Percentiles rank a stretch among this genome's conserved stretches.
These are phyloP conservation scores for Wakefieldia striispora DNA, from an alignment of 768 basidiomycete genomes.

Conservation along the genomic window DNA sequence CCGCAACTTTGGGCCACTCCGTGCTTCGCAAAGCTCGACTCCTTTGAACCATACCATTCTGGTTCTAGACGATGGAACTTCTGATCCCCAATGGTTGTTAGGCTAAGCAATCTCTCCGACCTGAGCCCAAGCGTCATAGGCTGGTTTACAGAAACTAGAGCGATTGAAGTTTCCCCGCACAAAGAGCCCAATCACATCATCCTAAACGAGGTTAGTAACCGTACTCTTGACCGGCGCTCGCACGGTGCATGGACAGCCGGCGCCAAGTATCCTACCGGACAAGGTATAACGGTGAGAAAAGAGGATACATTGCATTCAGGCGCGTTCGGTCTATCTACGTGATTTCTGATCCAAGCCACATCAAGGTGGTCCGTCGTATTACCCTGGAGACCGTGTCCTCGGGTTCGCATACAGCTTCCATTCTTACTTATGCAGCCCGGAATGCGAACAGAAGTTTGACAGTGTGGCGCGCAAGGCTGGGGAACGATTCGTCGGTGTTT, in stretches of 20 bases:
- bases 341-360: constrained; percentile 60
- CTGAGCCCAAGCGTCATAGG: constrained; percentile 77
- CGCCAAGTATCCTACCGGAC: no score
- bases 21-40: no score
- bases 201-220: constrained; percentile 81
- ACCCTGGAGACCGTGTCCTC: constrained; percentile 89
- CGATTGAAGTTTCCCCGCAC: constrained; percentile 63
- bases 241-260: no score
- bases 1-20: no score
- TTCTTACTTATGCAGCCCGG: constrained; percentile 64
- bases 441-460: constrained; percentile 10
- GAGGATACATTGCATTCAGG: constrained; percentile 9
- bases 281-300: no score
- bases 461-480: constrained; percentile 35
- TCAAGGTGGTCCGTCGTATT: constrained; percentile 87
- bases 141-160: constrained; percentile 65
- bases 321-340: neutral
- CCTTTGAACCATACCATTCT: no score
- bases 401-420: constrained; percentile 79
- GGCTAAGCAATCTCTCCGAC: no score
- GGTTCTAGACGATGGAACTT: no score
- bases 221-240: no score
- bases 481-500: constrained; percentile 64
- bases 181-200: constrained; percentile 83
- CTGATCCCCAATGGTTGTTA: constrained; percentile 2